Base-by-base conservation (phyloP, 225 moss, liverwort and hornwort species). In the Climacium dendroides region DNA sequence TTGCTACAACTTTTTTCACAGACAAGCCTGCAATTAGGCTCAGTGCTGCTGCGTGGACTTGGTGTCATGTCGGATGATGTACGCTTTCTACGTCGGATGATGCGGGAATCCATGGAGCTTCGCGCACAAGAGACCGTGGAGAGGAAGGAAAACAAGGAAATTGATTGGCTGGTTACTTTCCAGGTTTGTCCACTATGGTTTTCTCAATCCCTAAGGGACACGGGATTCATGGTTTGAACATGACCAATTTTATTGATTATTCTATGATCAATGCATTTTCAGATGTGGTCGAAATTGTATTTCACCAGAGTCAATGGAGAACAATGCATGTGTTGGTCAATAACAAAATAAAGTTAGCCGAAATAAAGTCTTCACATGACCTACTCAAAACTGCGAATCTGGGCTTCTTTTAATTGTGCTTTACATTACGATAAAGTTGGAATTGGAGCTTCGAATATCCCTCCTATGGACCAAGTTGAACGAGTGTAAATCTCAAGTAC, bases 91-190 rank as follows among this genome's bases (percentile, higher is more conserved):
- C 94, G 96, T 69, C 95, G 90, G 37, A 89, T 99, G 94, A 99
- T 99, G 97, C 97, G 99, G 5, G 97, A 97, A 86, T 99, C 99
- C 30, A 99, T 99, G 95, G 94, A 95, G 89, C 92, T 99, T 63
- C 97, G 99, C 29, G 97, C 97, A 3, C 94, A 90, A 80, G 97
- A 97, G 83, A 89, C 93, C n/a, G 73, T 97, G 67, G 95, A 94
- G 47, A 99, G 74, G 87, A 96, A 94, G 84, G 97, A 84, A 34
- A 91, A 70, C 69, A 92, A 87, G 89, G 97, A 96, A 47, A 69
- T 50, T 34, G 95, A 95, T 81, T 99, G 95, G 91, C 93, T 96
- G 45, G 83, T 89, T 35, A 87, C 90, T 82, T 97, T 95, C 87
- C 99, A 99, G 98, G 98, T 96, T 28, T 84, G 81, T 64, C n/a